phyloP scores from a whole-genome alignment of 345 rosid genomes.

The Eucalyptus regnans region DNA sequence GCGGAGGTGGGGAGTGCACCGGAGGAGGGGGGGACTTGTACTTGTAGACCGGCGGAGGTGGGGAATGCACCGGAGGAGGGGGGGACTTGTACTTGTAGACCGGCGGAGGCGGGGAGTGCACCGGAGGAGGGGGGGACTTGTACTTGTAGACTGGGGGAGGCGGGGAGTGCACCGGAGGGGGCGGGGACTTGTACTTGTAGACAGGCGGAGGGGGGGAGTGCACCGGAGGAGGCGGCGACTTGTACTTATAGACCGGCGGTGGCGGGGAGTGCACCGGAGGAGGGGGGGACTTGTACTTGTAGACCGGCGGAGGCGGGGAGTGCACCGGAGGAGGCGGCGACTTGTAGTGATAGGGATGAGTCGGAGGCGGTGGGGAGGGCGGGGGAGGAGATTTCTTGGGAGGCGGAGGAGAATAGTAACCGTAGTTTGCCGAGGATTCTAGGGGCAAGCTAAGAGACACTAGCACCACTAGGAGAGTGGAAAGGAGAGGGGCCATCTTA shows the following conservation, averaged over 20 bases:
- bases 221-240: too few relatives aligned
- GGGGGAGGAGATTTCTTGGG: constrained; percentile 17
- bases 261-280: neutral
- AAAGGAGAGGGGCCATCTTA: constrained; percentile 31
- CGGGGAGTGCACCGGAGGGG: too few relatives aligned
- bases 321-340: constrained; percentile 15
- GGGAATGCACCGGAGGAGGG: too few relatives aligned
- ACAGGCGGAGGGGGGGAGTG: too few relatives aligned
- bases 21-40: neutral
- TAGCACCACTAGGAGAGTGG: constrained; percentile 28
- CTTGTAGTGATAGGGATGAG: neutral
- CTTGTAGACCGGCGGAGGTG: accelerated
- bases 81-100: neutral
- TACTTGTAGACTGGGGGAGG: too few relatives aligned
- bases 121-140: too few relatives aligned
- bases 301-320: neutral
- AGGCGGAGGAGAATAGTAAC: neutral
- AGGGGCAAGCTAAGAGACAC: constrained; percentile 33
- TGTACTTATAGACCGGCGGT: too few relatives aligned
- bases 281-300: neutral
- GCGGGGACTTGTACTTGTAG: too few relatives aligned
- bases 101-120: too few relatives aligned
- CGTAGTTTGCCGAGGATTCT: constrained; percentile 24
- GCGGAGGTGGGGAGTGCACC: neutral
- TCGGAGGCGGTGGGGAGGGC: constrained; percentile 16